These are phyloP conservation scores for Tolypocladium sp. DNA, from an alignment of 2,329 filamentous ascomycete genomes.

Conservation along the genomic window DNA sequence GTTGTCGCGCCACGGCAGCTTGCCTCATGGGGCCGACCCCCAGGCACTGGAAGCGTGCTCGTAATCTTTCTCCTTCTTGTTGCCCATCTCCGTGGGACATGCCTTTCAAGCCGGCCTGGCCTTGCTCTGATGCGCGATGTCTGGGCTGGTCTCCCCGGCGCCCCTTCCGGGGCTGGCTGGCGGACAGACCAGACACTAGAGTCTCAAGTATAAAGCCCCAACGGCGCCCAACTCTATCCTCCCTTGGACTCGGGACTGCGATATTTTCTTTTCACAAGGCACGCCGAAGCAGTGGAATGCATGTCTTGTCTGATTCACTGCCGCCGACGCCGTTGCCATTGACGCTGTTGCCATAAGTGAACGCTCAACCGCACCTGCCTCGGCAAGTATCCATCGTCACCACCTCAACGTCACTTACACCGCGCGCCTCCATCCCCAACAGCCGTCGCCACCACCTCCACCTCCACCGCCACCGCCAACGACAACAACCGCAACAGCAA, in stretches of 20 bases:
- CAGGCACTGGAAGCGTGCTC: neutral
- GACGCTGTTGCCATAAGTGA: neutral
- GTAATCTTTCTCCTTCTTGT: neutral
- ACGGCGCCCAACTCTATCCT: neutral
- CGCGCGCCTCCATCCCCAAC: neutral
- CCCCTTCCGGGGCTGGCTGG: neutral
- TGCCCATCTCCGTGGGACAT: neutral
- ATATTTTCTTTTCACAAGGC: neutral
- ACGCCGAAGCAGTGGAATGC: constrained; percentile 3
- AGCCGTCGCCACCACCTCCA: neutral
- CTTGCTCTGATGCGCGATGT: neutral
- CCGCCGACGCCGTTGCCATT: neutral
- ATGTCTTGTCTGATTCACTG: constrained; percentile 2
- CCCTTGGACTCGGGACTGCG: neutral
- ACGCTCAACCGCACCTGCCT: neutral
- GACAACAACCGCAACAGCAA: neutral
- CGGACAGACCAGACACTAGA: neutral
- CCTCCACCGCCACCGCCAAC: neutral
- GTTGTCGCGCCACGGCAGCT: neutral
- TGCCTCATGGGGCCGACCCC: neutral
- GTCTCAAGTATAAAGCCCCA: constrained; percentile 7
- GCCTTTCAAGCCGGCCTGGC: neutral
- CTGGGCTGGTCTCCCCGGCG: neutral
- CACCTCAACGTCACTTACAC: neutral
- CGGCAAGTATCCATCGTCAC: neutral